Conservation (phyloP, 345 rosid genomes). For the Hirschfeldia incana region DNA sequence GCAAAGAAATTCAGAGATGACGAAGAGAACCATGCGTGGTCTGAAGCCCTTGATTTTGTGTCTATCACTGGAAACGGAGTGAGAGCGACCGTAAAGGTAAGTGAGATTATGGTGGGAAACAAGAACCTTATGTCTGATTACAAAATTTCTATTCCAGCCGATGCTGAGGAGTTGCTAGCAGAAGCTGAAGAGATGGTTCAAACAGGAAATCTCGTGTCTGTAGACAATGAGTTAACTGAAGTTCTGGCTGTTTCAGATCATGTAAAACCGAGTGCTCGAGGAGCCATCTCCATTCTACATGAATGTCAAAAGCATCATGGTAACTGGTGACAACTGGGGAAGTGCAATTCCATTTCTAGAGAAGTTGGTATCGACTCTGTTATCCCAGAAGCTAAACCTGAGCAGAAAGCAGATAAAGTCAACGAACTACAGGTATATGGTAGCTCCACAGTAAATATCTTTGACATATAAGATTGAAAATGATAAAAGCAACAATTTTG, state of each 20-base stretch:
- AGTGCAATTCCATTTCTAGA: conserved; percentile 80
- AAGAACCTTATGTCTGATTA: conserved; percentile 60
- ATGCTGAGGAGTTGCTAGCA: conserved; percentile 68
- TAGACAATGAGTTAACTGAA: conserved; percentile 61
- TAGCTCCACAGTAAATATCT: background rate
- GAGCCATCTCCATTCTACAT: conserved; percentile 75
- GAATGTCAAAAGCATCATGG: conserved; percentile 81
- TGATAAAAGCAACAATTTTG: conserved; percentile 1
- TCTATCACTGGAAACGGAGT: conserved; percentile 90
- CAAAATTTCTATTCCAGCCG: conserved; percentile 48
- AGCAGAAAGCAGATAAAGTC: conserved; percentile 85
- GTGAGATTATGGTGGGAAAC: conserved; percentile 78
- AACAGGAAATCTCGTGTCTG: conserved; percentile 73
- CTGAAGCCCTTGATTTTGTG: conserved; percentile 71
- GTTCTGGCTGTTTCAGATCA: conserved; percentile 82
- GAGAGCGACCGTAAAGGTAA: conserved; percentile 60
- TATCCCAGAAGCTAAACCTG: conserved; percentile 88
- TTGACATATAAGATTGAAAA: background rate
- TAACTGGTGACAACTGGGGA: conserved; percentile 97
- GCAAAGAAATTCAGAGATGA: conserved; percentile 77
- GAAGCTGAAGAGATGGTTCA: conserved; percentile 82
- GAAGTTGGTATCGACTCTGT: conserved; percentile 82
- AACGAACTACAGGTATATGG: conserved; percentile 85
- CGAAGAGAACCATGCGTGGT: conserved; percentile 78
- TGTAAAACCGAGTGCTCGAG: conserved; percentile 67